Evolutionary conservation across 495 filamentous ascomycete genomes (phyloP), one percentile per base, ranked within the genome.

Genomic region (Xylaria venustula): DNA sequence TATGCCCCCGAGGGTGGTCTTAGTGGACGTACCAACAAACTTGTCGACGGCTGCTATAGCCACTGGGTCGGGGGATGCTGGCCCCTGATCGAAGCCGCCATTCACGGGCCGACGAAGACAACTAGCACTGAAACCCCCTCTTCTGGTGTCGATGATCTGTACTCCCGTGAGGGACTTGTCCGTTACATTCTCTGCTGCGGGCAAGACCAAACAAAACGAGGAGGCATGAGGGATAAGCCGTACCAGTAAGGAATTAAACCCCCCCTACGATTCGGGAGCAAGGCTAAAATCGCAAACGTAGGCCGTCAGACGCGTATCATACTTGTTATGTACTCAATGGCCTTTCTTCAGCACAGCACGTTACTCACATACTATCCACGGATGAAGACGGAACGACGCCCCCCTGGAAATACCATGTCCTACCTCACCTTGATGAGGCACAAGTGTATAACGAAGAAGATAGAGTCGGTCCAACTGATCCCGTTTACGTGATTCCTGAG

Each of bases 61-160:
- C 92, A 96, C 67, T 98, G 94, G 94, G 89, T 97, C 9, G 94
- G 95, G 6, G 90, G 88, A 28, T 97, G 93, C 73, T 98, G 92
- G 88, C 87, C 93, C 37, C 73, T 98, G 60, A 74, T 98, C 58
- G 88, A 96, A 71, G 92, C 90, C n/a, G 87, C 86, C 48, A 74
- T 93, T 37, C 75, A 81, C 57, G 86, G 84, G 3, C 73, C 64
- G 34, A 60, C 65, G 60, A 70, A 58, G 49, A 48, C 66, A 56
- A 62, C 63, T 63, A 67, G 64, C 64, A 58, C 20, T 41, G 57
- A 65, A 41, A 47, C 34, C 75, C 30, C 71, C 72, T 47, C 80
- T 42, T 57, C 64, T 58, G 56, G 60, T 45, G 40, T 69, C 34
- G 66, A 69, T 50, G 62, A 76, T 59, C 73, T 97, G 23, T 97